Evolutionary conservation across 2,329 filamentous ascomycete species (phyloP), one percentile per base, ranked within the genome.

Genomic region (Xylariaceae sp.): DNA sequence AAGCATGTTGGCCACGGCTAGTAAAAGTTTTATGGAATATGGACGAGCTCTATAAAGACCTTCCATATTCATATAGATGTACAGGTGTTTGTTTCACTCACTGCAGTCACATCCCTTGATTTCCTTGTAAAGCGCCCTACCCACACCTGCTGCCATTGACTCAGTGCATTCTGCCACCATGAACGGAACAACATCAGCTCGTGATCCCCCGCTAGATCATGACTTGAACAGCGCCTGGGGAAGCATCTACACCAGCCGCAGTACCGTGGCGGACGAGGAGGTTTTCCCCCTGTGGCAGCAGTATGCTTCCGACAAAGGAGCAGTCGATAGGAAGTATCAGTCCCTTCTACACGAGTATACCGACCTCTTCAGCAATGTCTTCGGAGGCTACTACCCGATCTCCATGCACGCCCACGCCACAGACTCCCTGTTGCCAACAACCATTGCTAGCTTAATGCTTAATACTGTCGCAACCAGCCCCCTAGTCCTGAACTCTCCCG

Each of bases 141-240:
- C 7, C 20, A n/a, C 4, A 9, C 30, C 3, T 3, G 23, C 11
- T 21, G 2, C 26, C 6, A 1, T 27, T n/a, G n/a, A 29, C 16
- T 40, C 13, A 2, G 51, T 52, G 53, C 15, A 27, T 50, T 26
- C 41, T 15, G 15, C 41, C 9, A 20, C 24, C n/a, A 29, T 3
- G 3, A 26, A 10, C 13, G 15, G 27, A 39, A 27, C 32, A n/a
- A 33, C 18, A 7, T 20, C 24, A 43, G 6, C 39, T 11, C 11
- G 26, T 20, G 35, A 53, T 8, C 23, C 46, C 26, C n/a, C 32
- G 10, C 44, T 66, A 0, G 60, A 66, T 21, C 64, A 66, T 29
- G 57, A 66, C 23, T 59, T 66, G 26, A 62, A 66, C 18, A 65
- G 57, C 6, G 60, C 55, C 15, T 62, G 59, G 50, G 64, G 64